A percentile compares a stretch with the other conserved stretches of the same genome.
Conservation (phyloP, 2,329 filamentous ascomycete species). For the Sodiomyces alkalinus region DNA sequence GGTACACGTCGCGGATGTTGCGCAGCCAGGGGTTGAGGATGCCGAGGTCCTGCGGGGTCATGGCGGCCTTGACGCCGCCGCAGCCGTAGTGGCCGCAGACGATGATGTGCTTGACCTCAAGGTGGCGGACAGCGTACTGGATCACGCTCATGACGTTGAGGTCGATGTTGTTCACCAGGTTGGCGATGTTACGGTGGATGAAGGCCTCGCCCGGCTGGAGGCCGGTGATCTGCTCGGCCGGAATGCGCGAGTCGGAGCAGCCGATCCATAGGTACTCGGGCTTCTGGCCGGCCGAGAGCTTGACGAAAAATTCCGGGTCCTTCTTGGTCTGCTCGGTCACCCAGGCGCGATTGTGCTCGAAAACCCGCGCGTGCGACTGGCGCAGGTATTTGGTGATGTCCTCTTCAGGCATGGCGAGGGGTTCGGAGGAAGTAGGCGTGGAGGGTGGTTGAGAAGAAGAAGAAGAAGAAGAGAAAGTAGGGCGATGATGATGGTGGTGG, state of each 20-base stretch:
- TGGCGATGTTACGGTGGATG: slow-evolving; percentile 90
- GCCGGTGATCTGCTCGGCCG: slow-evolving; percentile 76
- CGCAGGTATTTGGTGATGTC: slow-evolving; percentile 31
- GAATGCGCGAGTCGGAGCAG: slow-evolving; percentile 79
- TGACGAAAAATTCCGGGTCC: slow-evolving; percentile 51
- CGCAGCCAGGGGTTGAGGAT: slow-evolving; percentile 60
- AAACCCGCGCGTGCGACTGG: slow-evolving; percentile 51
- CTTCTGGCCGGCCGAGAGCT: slow-evolving; percentile 47
- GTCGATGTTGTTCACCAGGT: slow-evolving; percentile 68
- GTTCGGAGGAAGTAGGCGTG: too few relatives aligned
- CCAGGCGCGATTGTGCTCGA: slow-evolving; percentile 55
- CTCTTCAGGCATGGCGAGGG: slow-evolving; percentile 3
- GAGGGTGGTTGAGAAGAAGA: too few relatives aligned
- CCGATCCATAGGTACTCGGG: slow-evolving; percentile 78
- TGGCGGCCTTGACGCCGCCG: slow-evolving; percentile 61
- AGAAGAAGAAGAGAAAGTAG: too few relatives aligned
- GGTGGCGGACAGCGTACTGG: slow-evolving; percentile 69
- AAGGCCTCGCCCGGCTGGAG: slow-evolving; percentile 83
- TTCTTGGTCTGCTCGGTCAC: slow-evolving; percentile 39
- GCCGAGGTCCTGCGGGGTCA: slow-evolving; percentile 55
- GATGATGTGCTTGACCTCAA: slow-evolving; percentile 69
- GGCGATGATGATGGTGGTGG: too few relatives aligned
- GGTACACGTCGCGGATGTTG: slow-evolving; percentile 61
- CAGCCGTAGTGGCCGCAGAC: slow-evolving; percentile 70
- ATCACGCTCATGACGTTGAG: slow-evolving; percentile 70